Evolutionary conservation across 371 early-diverging fungal genomes (phyloP), one percentile per base, ranked within the genome.

Genomic region (Zopfochytrium polystomum): DNA sequence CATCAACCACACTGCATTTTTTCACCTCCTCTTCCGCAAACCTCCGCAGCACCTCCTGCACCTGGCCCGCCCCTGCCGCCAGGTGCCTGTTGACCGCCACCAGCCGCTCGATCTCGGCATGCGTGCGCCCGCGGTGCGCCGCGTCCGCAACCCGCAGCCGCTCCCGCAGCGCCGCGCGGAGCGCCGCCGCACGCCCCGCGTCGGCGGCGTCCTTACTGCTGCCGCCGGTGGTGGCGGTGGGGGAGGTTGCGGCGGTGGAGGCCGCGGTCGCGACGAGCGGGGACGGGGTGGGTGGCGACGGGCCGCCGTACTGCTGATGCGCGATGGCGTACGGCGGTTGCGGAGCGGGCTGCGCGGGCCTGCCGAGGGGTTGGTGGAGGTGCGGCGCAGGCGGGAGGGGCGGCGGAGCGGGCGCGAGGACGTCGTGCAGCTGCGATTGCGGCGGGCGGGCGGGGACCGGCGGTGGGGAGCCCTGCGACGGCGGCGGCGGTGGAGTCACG

Each of bases 21-120:
- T 5, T 45, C 2, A 53, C 70, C 62, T 68, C 63, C 48, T 68
- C 70, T 44, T 80, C 84, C 18, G 55, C 58, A 38, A 84, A 68
- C 67, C 77, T 72, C 27, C 77, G 68, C n/a, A 77, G 67, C 48
- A 85, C 82, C 26, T 84, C 76, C 13, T 73, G 55, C 42, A 3
- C 35, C 27, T 71, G 20, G 89, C 80, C 5, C 80, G 78, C 13
- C 73, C 68, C 48, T 42, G 85, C 86, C 57, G 80, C 80, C 25
- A 91, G 75, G 48, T 85, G 78, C 60, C 78, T 68, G 57, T 85
- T 84, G 30, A 76, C 73, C 52, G 70, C 66, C 43, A 85, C 65
- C 30, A 83, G 55, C 38, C 67, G 62, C 51, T 86, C 84, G 76
- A 85, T 84, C 18, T 85, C 84, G 0, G 65, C 61, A 6, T 83